phyloP scores from a whole-genome alignment of 805 yeast genomes.

The Yarrowia phangngaensis region DNA sequence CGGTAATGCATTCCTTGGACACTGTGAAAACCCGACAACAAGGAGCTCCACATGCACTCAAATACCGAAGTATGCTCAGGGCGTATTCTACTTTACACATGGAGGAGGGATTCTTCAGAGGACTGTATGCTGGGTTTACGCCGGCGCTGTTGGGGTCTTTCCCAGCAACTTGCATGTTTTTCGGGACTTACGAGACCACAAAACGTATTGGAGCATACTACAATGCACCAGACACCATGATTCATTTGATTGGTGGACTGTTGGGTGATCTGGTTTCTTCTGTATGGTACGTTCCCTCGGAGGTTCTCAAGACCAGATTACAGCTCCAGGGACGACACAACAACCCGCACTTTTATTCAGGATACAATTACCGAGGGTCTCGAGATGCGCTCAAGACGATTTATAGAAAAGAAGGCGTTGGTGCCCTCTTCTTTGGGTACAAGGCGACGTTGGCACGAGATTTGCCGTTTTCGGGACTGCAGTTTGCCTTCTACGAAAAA shows the following conservation, averaged over 20 bases:
- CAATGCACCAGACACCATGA: constrained; percentile 67
- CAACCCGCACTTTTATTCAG: constrained; percentile 72
- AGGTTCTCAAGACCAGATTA: constrained; percentile 85
- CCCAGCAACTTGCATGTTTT: constrained; percentile 92
- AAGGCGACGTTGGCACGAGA: constrained; percentile 91
- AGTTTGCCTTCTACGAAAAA: constrained; percentile 90
- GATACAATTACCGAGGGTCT: constrained; percentile 81
- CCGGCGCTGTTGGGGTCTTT: constrained; percentile 86
- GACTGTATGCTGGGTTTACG: constrained; percentile 85
- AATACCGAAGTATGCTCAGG: constrained; percentile 68
- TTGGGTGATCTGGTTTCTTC: constrained; percentile 91
- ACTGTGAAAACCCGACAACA: constrained; percentile 97
- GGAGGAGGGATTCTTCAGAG: constrained; percentile 81
- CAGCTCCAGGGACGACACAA: constrained; percentile 88
- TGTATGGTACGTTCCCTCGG: constrained; percentile 89
- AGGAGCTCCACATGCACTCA: constrained; percentile 68
- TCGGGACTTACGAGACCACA: constrained; percentile 80
- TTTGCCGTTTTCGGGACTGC: constrained; percentile 92
- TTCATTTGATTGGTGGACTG: constrained; percentile 82
- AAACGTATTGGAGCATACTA: constrained; percentile 57
- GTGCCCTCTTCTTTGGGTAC: constrained; percentile 82
- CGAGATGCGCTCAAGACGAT: constrained; percentile 67
- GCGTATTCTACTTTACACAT: constrained; percentile 72
- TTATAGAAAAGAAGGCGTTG: constrained; percentile 62
- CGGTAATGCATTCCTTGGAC: constrained; percentile 91